Percentiles rank a stretch among this genome's conserved stretches.
Evolutionary conservation across 2,329 filamentous ascomycete genomes (phyloP).

Genomic region (Penicillium hesseltinei): DNA sequence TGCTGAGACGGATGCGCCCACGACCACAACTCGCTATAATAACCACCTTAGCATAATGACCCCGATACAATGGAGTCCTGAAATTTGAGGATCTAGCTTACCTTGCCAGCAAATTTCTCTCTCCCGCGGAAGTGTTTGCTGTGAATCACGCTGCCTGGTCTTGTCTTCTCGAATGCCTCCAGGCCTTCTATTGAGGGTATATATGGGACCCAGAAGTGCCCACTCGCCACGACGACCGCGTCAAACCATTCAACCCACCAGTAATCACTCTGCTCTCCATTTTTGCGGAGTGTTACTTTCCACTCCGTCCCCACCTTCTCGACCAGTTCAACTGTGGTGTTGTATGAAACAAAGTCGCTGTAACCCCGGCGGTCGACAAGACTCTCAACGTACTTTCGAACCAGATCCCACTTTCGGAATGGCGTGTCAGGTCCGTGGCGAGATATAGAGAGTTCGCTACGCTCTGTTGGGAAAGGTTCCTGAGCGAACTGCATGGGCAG

Average conservation of each 20-base stretch:
- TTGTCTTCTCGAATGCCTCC: neutral
- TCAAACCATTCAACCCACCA: conserved; percentile 1
- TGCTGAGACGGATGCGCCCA: conserved; percentile 1
- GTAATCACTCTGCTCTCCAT: neutral
- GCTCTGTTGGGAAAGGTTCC: neutral
- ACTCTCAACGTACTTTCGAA: neutral
- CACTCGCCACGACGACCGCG: neutral
- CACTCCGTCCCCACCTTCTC: neutral
- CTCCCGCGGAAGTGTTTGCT: conserved; percentile 1
- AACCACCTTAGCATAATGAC: neutral
- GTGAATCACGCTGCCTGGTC: neutral
- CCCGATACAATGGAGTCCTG: neutral
- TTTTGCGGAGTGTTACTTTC: neutral
- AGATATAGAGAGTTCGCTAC: neutral
- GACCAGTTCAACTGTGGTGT: neutral
- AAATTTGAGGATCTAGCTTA: neutral
- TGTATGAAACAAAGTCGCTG: neutral
- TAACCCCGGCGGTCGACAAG: neutral
- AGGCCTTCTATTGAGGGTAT: neutral
- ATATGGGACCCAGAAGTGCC: conserved; percentile 1
- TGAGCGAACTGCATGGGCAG: neutral
- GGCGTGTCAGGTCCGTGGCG: neutral
- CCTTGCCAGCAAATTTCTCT: neutral
- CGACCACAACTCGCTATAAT: neutral
- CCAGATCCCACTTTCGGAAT: neutral